Base-by-base conservation (phyloP, 2,329 filamentous ascomycete species). In the Leptoxyphium fumago region DNA sequence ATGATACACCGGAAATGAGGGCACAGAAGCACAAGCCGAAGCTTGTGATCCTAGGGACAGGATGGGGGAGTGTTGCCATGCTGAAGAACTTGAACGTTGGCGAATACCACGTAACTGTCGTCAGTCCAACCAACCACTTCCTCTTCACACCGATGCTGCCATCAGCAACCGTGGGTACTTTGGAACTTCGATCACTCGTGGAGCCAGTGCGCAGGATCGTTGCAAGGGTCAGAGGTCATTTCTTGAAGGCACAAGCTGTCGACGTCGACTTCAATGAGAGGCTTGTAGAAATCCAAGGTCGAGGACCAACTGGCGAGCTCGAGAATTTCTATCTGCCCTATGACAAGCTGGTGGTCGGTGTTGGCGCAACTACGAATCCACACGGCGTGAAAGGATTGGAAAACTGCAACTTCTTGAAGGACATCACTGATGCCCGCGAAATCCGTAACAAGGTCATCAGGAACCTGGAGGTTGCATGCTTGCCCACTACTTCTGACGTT, bases 111-210 rank as follows among this genome's bases (percentile, higher is more conserved):
- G 81, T 98, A 52, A 96, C 89, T 4, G 82, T 98, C 34, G 82
- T 98, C 38, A 94, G 87, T 10, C 89, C 91, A 0, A 83, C 83
- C 30, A 96, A 96, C 57, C 94, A 96, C 67, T 98, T 98, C 66
- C 68, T 98, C 29, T 98, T 98, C 64, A 98, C 91, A 2, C 91
- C 91, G 1, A 96, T 98, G 88, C 72, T 98, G 38, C 91, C 91
- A 1, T 94, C 87, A 29, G 93, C 91, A 7, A 98, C 93, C 0
- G 91, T 98, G 5, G 93, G 93, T 10, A 98, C 91, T 0, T 70
- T 98, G 29, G 89, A 94, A 59, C 69, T 96, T 56, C 75, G 89
- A 51, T 94, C 87, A 41, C 70, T 98, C 46, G 86, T 95, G 36
- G 91, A 98, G 63, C 91, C 91, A 0, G 84, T 98, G 48, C 78